phyloP scores from a whole-genome alignment of 208 protist species.

The Trypanosoma grayi region DNA sequence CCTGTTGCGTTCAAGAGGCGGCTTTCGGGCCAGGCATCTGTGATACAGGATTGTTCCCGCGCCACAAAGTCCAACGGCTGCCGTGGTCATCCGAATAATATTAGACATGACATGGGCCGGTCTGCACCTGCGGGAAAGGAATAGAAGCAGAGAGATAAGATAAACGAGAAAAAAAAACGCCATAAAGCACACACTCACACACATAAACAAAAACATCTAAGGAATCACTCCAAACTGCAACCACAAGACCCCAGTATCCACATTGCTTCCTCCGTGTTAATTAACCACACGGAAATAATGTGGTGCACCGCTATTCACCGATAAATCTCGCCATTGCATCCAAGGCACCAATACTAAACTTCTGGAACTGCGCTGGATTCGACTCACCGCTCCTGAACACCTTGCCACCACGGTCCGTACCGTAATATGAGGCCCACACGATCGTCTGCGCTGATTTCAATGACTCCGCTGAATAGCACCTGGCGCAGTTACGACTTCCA shows the following conservation, averaged over 20 bases:
- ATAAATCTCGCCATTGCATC: neutral
- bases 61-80: slow-evolving; percentile 47
- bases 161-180: neutral
- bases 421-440: slow-evolving; percentile 26
- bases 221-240: too few species aligned
- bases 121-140: neutral
- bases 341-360: slow-evolving; percentile 11
- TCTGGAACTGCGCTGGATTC: slow-evolving; percentile 8
- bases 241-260: too few species aligned
- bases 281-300: too few species aligned
- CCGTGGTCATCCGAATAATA: slow-evolving; percentile 34
- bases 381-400: slow-evolving; percentile 10
- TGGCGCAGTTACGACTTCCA: slow-evolving; percentile 21
- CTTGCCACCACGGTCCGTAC: slow-evolving; percentile 7
- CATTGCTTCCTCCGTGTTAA: too few species aligned
- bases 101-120: slow-evolving; percentile 13
- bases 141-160: neutral
- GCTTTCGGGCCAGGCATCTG: slow-evolving; percentile 13
- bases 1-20: slow-evolving; percentile 38
- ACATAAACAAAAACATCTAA: neutral
- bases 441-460: slow-evolving; percentile 4
- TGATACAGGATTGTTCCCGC: slow-evolving; percentile 49
- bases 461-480: slow-evolving; percentile 6
- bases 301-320: neutral
- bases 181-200: neutral